phyloP scores from a whole-genome alignment of 192 early-diverging fungal species.

The Cetraspora pellucida region DNA sequence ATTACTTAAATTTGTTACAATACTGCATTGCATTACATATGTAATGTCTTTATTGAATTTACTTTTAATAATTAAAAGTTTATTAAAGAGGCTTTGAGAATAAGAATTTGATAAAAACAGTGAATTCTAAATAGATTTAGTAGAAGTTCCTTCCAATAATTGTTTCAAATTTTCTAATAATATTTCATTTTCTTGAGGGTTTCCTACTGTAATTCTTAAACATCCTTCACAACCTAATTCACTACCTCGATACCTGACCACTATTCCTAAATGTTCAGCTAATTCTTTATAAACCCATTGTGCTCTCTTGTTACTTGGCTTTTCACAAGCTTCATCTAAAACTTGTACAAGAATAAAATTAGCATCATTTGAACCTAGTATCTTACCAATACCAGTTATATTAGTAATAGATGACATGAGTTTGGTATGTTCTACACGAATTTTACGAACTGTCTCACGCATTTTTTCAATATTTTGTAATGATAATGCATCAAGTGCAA shows the following conservation, averaged over 20 bases:
- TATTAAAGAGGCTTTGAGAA: too few species aligned
- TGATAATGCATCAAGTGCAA: slow-evolving; percentile 80
- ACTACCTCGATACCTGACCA: slow-evolving; percentile 91
- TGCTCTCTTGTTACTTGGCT: slow-evolving; percentile 74
- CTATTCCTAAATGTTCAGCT: slow-evolving; percentile 84
- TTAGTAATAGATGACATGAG: slow-evolving; percentile 66
- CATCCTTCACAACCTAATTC: slow-evolving; percentile 94
- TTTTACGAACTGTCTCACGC: slow-evolving; percentile 56
- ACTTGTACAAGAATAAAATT: slow-evolving; percentile 95
- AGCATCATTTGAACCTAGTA: slow-evolving; percentile 88
- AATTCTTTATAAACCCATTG: slow-evolving; percentile 75
- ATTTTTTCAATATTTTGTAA: slow-evolving; percentile 69
- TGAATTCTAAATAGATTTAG: too few species aligned
- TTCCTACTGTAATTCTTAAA: slow-evolving; percentile 93
- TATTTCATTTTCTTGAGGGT: slow-evolving; percentile 73
- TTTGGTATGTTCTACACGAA: slow-evolving; percentile 67
- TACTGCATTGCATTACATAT: too few species aligned
- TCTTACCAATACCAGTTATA: slow-evolving; percentile 67
- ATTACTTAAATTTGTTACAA: too few species aligned
- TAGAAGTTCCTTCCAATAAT: background rate
- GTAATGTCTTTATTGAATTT: too few species aligned
- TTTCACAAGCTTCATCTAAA: slow-evolving; percentile 59
- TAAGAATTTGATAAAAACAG: too few species aligned
- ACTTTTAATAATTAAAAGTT: too few species aligned
- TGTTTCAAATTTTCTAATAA: slow-evolving; percentile 1